A percentile compares a stretch with the other conserved stretches of the same genome.
Conservation (phyloP, 768 basidiomycete genomes). For the Xerocomellus dryophilus region DNA sequence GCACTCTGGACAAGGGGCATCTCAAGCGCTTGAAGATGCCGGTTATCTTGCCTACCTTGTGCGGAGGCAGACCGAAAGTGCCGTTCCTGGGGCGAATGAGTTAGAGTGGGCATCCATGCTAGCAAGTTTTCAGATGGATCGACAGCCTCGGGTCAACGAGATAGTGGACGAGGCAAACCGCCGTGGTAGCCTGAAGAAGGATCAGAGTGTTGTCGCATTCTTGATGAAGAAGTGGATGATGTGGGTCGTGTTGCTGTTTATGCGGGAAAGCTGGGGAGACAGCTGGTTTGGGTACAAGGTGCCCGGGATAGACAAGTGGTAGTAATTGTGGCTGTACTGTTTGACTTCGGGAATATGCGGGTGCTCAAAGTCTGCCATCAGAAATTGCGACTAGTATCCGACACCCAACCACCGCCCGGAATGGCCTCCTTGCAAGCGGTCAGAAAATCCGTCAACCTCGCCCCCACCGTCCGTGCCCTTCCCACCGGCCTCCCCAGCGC, state of each 20-base stretch:
- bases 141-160: conserved; percentile 23
- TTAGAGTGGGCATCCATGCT: conserved; percentile 18
- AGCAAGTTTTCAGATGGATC: conserved; percentile 23
- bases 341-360: conserved; percentile 42
- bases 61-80: conserved; percentile 9
- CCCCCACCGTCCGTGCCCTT: conserved; percentile 76
- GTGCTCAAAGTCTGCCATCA: not conserved
- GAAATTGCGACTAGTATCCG: not conserved
- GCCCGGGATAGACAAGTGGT: conserved; percentile 28
- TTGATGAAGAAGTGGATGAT: conserved; percentile 28
- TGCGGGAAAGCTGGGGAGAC: conserved; percentile 29
- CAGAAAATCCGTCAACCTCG: conserved; percentile 79
- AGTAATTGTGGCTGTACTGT: conserved; percentile 29
- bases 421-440: conserved; percentile 72
- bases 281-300: conserved; percentile 31
- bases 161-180: conserved; percentile 30
- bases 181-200: conserved; percentile 25
- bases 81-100: not conserved
- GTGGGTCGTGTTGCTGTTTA: conserved; percentile 19
- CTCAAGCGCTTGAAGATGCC: conserved; percentile 31
- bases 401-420: not conserved
- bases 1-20: conserved; percentile 32
- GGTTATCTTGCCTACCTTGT: conserved; percentile 31
- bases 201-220: conserved; percentile 16
- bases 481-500: conserved; percentile 78